Evolutionary conservation across 2,329 filamentous ascomycete genomes (phyloP), one percentile per base, ranked within the genome.

Genomic region (Fusarium domesticum): DNA sequence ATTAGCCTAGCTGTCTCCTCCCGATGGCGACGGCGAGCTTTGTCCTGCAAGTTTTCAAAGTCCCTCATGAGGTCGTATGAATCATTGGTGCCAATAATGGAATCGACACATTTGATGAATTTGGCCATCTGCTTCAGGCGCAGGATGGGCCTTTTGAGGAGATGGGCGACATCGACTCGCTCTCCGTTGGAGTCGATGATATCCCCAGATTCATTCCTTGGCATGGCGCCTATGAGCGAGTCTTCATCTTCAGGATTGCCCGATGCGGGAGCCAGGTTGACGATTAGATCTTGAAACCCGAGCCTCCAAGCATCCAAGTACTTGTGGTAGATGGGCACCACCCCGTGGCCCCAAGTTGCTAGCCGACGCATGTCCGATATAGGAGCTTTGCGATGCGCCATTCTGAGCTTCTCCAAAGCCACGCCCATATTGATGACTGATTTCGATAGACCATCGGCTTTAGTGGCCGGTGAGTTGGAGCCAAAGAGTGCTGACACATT

Each of bases 361-460:
- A 98, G 76, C 12, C 80, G 77, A 45, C 86, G 79, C 2, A 86
- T 71, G 53, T 93, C 83, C 17, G 83, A 76, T 39, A 87, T 73
- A 0, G 92, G 90, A 14, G 95, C 87, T 42, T 85, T 83, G 60
- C 81, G 86, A 70, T 98, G 93, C 30, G 88, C 72, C 18, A 78
- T 81, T 65, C 85, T 90, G 37, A 98, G 71, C 57, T 89, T 85
- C 66, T 97, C 91, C 5, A 98, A 75, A 4, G 86, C 84, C 43
- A 96, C 79, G 6, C 93, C 93, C 91, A 98, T 97, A 57, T 89
- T 84, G 34, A 97, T 83, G 42, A 98, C 95, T 1, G 92, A 87
- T 65, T 89, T 88, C 12, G 88, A 90, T 53, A 91, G 78, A 49
- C 76, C 66, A 45, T 87, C 64, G 18, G 71, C 75, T 54, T 81